Evolutionary conservation across 768 basidiomycete genomes (phyloP), one percentile per base, ranked within the genome.

Genomic region (Kwoniella pini): DNA sequence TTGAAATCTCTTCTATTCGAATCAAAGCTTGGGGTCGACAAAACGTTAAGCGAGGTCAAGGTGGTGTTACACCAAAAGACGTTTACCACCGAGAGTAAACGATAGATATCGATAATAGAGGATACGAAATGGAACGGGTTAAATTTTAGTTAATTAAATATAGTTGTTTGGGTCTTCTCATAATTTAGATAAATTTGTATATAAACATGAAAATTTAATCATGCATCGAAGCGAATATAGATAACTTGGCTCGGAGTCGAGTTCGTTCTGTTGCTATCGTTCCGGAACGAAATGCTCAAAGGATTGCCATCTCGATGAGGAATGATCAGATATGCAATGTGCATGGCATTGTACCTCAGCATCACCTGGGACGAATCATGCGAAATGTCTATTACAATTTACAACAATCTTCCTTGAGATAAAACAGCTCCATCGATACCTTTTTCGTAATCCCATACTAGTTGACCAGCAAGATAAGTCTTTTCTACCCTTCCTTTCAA

Each of bases 1-100:
- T 98, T 80, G 87, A 89, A 74, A 97, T 99, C 67, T 91, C 96
- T 79, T 91, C 91, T 30, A 98, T 99, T 79, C 86, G 96, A 46
- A 92, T 99, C 80, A 97, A 96, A 83, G 93, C 96, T 87, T 95
- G 76, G 63, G 87, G 81, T 11, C 54, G 43, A 21, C 55, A 66
- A 43, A 70, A 63, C 81, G 84, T 87, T 70, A 85, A 86, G 76
- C 90, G 88, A 77, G 90, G 91, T 6, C 89, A 90, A 70, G 85
- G 84, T 45, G 89, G 91, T 49, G 88, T 91, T 59, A 76, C 82
- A 3, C 83, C 88, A 57, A 82, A 87, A 70, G 89, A 91, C 70
- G 91, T 91, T 31, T 92, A 94, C 75, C 66, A 70, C 70, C 60
- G 72, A 44, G 65, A 65, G 48, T 67, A 68, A 46, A 21, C 54